Base-by-base conservation (phyloP, 176 grass and related monocot genomes). In the Lolium perenne region DNA sequence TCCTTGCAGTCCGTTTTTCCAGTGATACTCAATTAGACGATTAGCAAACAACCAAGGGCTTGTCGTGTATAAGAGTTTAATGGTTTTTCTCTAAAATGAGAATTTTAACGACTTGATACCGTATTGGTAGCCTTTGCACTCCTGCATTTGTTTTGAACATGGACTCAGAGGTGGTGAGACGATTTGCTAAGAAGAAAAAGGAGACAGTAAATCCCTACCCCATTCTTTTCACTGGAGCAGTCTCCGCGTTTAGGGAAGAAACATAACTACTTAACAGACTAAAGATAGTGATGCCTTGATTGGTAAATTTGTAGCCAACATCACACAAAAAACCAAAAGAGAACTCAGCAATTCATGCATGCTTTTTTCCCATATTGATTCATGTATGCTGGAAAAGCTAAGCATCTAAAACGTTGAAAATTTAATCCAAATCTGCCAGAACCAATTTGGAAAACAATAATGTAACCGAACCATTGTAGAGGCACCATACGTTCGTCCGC, bases 1-100 rank as follows among this genome's bases (percentile, higher is more conserved):
- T 78, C 53, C 68, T 81, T 35, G 76, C 85, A 38, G 85, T 86
- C 54, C 87, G 32, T 79, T 50, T 80, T 91, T 84, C 67, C 93
- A 17, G 38, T 45, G 79, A 7, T 17, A 15, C 0, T 10, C 8
- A 10, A n/a, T 60, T n/a, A 60, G n/a, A 60, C n/a, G 21, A 22
- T 60, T 60, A 60, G 57, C 20, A 60, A 60, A 22, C n/a, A 7
- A 22, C 20, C n/a, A 60, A 60, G 20, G n/a, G 8, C 57, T 21
- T 60, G 20, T 60, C 2, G 8, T 60, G n/a, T 21, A 58, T 58
- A 21, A 22, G 20, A 21, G n/a, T 60, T 60, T 22, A 60, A 60
- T 22, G 7, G 8, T 22, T 60, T 22, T 60, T 10, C 57, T 22
- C 8, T 60, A 60, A 60, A 21, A 60, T 10, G n/a, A 60, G 2